Evolutionary conservation across 1,284 basidiomycete genomes (phyloP).

Genomic region (Termitomyces sp.): DNA sequence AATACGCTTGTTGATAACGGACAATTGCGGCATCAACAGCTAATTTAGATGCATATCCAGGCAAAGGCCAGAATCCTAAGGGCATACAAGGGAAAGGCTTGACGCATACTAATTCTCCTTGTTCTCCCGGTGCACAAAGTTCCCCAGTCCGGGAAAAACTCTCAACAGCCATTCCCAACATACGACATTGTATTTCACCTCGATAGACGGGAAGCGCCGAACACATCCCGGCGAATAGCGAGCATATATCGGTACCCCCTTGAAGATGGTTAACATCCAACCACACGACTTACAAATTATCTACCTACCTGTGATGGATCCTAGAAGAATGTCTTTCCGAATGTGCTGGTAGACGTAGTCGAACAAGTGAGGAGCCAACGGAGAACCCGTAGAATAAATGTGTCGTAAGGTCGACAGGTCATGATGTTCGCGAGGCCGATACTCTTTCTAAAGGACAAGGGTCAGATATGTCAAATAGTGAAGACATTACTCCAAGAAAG

Average conservation of each 20-base stretch:
- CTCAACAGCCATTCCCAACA: slow-evolving; percentile 77
- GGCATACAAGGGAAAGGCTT: slow-evolving; percentile 85
- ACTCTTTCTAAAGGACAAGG: slow-evolving; percentile 43
- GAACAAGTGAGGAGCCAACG: slow-evolving; percentile 70
- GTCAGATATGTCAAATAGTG: slow-evolving; percentile 10
- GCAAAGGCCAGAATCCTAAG: slow-evolving; percentile 78
- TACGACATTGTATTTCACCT: slow-evolving; percentile 82
- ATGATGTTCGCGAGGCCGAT: slow-evolving; percentile 65
- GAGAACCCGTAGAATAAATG: slow-evolving; percentile 83
- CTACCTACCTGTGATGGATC: slow-evolving; percentile 68
- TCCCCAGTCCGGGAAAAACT: slow-evolving; percentile 46
- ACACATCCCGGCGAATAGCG: slow-evolving; percentile 81
- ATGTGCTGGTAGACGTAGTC: slow-evolving; percentile 77
- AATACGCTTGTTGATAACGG: slow-evolving; percentile 75
- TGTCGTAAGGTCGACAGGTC: slow-evolving; percentile 57
- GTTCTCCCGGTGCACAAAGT: slow-evolving; percentile 39
- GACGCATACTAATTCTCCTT: slow-evolving; percentile 71
- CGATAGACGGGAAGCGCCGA: slow-evolving; percentile 75
- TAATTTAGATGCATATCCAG: slow-evolving; percentile 56
- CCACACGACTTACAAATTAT: slow-evolving; percentile 3
- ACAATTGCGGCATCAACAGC: slow-evolving; percentile 54
- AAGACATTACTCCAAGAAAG: slow-evolving; percentile 9
- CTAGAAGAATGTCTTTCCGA: slow-evolving; percentile 62
- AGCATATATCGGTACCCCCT: slow-evolving; percentile 86
- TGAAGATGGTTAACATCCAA: slow-evolving; percentile 8